phyloP scores from a whole-genome alignment of 768 basidiomycete species.

The Russula sp. region DNA sequence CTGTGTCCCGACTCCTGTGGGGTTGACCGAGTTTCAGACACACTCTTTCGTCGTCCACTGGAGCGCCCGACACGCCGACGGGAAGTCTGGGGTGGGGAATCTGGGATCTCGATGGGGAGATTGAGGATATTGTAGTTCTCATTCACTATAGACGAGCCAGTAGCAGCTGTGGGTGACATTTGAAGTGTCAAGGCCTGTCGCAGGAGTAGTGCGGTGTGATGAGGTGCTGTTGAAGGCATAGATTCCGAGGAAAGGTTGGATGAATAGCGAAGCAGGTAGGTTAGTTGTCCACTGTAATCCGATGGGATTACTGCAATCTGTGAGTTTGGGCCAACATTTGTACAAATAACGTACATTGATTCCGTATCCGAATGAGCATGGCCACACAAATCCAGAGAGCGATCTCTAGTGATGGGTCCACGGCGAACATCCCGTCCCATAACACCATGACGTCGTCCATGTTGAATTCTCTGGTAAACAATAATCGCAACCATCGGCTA shows the following conservation, averaged over 20 bases:
- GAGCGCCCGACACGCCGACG: conserved; percentile 39
- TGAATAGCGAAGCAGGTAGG: conserved; percentile 84
- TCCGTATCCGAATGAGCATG: conserved; percentile 93
- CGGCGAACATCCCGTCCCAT: conserved; percentile 97
- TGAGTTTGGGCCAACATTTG: conserved; percentile 14
- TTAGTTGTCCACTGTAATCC: conserved; percentile 85
- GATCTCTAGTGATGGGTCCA: conserved; percentile 72
- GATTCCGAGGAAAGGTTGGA: conserved; percentile 42
- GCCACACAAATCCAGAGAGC: conserved; percentile 88
- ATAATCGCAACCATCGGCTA: conserved; percentile 89
- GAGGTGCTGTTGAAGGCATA: conserved; percentile 41
- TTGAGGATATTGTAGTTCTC: conserved; percentile 80
- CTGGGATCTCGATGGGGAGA: conserved; percentile 65
- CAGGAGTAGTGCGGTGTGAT: conserved; percentile 68
- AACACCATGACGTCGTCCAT: conserved; percentile 77
- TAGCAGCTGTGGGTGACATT: conserved; percentile 66
- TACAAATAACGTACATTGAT: conserved; percentile 58
- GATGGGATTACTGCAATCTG: conserved; percentile 65
- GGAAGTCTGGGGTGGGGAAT: conserved; percentile 40
- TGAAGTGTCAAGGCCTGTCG: conserved; percentile 81
- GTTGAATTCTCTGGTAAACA: conserved; percentile 91
- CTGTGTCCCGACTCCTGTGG: conserved; percentile 12
- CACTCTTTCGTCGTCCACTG: conserved; percentile 36
- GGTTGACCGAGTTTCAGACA: conserved; percentile 21
- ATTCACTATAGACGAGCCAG: conserved; percentile 72